phyloP scores from a whole-genome alignment of 192 early-diverging fungal species.

The Haplosporangium gracile region DNA sequence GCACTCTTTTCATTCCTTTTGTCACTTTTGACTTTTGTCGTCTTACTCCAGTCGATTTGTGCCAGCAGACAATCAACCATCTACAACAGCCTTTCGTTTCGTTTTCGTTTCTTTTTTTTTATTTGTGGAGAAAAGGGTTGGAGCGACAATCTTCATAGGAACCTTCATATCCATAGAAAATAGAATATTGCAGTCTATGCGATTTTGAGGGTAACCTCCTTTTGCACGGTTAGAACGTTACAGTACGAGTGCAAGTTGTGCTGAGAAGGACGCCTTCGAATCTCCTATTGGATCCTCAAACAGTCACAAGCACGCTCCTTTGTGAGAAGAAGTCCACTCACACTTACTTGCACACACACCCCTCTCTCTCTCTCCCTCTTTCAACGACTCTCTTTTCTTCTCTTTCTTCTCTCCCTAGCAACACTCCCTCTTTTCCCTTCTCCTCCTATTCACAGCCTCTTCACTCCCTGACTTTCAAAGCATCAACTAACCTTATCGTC shows the following conservation, averaged over 20 bases:
- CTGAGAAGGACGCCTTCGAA: not conserved
- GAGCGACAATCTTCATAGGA: no score
- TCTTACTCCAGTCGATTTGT: not conserved
- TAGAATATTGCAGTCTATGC: no score
- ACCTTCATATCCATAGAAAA: no score
- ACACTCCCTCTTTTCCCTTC: not conserved
- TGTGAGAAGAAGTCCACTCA: not conserved
- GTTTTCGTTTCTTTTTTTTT: no score
- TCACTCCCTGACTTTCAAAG: not conserved
- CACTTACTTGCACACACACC: not conserved
- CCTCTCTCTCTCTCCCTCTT: not conserved
- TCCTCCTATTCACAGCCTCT: not conserved
- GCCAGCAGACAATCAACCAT: not conserved
- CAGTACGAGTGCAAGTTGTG: no score
- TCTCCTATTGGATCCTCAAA: not conserved
- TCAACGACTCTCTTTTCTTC: not conserved
- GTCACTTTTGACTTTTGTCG: not conserved
- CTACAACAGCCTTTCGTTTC: no score
- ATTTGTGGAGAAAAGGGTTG: no score
- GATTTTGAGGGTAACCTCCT: no score
- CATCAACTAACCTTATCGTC: no score
- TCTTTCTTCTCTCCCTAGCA: no score
- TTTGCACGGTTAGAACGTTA: no score
- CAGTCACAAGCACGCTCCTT: conserved; percentile 4
- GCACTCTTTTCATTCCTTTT: not conserved